Conservation (phyloP, 1,284 basidiomycete genomes). For the Apiotrichum siamense region DNA sequence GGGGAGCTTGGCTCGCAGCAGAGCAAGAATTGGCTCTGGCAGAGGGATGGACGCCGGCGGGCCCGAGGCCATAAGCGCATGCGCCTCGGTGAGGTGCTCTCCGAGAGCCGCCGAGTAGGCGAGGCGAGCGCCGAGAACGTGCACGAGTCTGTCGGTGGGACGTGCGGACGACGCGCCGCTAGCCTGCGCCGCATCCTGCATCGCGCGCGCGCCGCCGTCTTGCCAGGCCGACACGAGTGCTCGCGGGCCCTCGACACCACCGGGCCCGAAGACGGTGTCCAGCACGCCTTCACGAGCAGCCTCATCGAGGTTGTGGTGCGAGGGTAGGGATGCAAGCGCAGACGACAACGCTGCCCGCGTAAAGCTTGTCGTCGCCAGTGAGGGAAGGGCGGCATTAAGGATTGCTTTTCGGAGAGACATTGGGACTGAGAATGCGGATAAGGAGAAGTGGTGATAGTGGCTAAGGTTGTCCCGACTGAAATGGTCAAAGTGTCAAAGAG, state of each 20-base stretch:
- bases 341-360: conserved; percentile 32
- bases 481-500: too few relatives aligned
- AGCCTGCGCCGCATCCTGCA: background rate
- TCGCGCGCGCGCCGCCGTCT: background rate
- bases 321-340: conserved; percentile 18
- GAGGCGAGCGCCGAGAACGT: conserved; percentile 23
- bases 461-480: too few relatives aligned
- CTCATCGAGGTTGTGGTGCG: background rate
- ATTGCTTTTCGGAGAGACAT: conserved; percentile 38
- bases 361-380: conserved; percentile 33
- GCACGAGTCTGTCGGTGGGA: conserved; percentile 5
- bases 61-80: conserved; percentile 33
- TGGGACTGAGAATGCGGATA: too few relatives aligned
- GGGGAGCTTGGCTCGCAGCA: conserved; percentile 2
- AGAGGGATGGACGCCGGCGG: conserved; percentile 27
- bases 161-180: background rate
- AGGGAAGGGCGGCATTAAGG: conserved; percentile 27
- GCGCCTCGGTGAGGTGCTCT: conserved; percentile 41
- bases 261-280: conserved; percentile 37
- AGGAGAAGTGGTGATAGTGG: background rate
- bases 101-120: conserved; percentile 29
- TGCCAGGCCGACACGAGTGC: conserved; percentile 27
- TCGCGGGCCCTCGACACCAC: conserved; percentile 17
- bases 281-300: conserved; percentile 17
- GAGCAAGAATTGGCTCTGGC: conserved; percentile 15